Percentiles rank a stretch among this genome's conserved stretches.
Conservation (phyloP, 139 green algal species). For the Yamagishiella unicocca region DNA sequence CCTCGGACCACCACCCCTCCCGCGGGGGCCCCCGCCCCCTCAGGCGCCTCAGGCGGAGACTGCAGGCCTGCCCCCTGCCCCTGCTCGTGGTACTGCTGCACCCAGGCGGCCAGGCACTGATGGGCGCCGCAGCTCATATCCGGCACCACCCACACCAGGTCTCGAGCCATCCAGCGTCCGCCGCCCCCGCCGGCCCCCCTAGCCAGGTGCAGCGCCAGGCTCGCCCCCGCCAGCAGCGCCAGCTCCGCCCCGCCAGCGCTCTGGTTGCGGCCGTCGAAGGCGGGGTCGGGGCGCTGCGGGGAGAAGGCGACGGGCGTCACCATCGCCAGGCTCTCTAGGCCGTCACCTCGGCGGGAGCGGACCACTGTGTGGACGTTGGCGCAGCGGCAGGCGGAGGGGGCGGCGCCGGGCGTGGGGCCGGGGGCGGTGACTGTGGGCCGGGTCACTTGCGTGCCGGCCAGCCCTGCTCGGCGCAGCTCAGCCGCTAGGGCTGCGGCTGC, state of each 20-base stretch:
- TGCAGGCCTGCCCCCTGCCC: neutral
- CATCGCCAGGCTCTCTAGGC: constrained; percentile 75
- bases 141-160: constrained; percentile 79
- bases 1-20: constrained; percentile 42
- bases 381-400: constrained; percentile 44
- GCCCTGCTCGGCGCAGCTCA: neutral
- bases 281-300: constrained; percentile 1
- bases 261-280: constrained; percentile 24
- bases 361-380: constrained; percentile 63
- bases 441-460: neutral
- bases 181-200: neutral
- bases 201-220: constrained; percentile 64
- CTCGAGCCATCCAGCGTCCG: constrained; percentile 75
- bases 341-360: constrained; percentile 63
- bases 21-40: neutral
- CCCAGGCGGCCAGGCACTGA: constrained; percentile 64
- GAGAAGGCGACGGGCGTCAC: constrained; percentile 67
- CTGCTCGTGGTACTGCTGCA: constrained; percentile 57
- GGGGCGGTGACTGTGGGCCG: neutral
- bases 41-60: neutral
- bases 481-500: constrained; percentile 8
- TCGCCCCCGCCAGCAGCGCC: constrained; percentile 13
- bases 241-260: constrained; percentile 1
- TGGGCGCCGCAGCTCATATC: constrained; percentile 66
- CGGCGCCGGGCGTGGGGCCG: neutral